These are phyloP conservation scores for Forsythia suspensa DNA, from an alignment of 257 asterid genomes.

Conservation along the genomic window DNA sequence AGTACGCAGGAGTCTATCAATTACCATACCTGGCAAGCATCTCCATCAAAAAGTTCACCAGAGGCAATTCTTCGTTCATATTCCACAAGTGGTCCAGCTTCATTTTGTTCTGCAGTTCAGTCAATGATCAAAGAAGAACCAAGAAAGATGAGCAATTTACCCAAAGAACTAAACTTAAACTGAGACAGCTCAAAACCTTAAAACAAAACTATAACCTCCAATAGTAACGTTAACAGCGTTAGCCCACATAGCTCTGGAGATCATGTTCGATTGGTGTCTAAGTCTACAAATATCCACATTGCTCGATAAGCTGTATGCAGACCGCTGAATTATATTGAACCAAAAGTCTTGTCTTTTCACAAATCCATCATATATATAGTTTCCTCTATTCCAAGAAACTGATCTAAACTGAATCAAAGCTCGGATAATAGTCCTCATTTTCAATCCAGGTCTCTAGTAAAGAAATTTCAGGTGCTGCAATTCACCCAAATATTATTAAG, in stretches of 20 bases:
- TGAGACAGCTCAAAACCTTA: not conserved
- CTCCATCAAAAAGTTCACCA: constrained; percentile 52
- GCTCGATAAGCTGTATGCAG: constrained; percentile 34
- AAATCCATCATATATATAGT: constrained; percentile 28
- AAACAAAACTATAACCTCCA: constrained; percentile 53
- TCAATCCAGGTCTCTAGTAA: constrained; percentile 12
- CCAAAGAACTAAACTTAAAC: constrained; percentile 6
- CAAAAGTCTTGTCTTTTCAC: constrained; percentile 28
- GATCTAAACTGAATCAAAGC: constrained; percentile 46
- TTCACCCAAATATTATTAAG: too few species aligned
- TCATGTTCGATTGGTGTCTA: constrained; percentile 33
- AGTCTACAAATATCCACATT: constrained; percentile 34
- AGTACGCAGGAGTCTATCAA: not conserved
- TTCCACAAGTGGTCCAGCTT: constrained; percentile 51
- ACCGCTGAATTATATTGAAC: constrained; percentile 22
- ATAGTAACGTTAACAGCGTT: constrained; percentile 49
- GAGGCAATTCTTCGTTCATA: constrained; percentile 47
- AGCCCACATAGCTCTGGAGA: constrained; percentile 46
- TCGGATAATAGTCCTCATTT: constrained; percentile 58
- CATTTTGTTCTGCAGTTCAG: constrained; percentile 37
- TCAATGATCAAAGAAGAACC: constrained; percentile 19
- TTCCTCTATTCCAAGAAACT: constrained; percentile 31
- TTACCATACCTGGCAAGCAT: constrained; percentile 62
- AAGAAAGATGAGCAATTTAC: constrained; percentile 14
- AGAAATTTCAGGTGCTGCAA: not conserved